phyloP scores from a whole-genome alignment of 2,329 filamentous ascomycete species.

The Anisogramma anomala region DNA sequence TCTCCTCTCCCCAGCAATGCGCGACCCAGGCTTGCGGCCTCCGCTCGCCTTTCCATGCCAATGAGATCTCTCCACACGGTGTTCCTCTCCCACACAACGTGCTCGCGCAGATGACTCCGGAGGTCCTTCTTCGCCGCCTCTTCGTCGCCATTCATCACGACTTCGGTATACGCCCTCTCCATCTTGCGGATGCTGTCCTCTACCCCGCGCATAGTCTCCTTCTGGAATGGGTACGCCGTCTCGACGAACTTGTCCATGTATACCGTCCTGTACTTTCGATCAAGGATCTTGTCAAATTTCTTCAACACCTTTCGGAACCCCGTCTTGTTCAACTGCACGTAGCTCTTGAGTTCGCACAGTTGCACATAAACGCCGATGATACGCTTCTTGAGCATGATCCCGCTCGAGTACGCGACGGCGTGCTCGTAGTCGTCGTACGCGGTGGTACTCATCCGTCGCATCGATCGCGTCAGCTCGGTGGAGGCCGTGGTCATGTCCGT shows the following conservation, averaged over 20 bases:
- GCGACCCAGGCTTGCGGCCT: constrained; percentile 83
- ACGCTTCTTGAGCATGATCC: constrained; percentile 85
- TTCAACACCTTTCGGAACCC: constrained; percentile 95
- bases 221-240: constrained; percentile 69
- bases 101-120: constrained; percentile 80
- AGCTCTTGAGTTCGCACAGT: constrained; percentile 90
- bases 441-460: constrained; percentile 50
- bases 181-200: constrained; percentile 62
- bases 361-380: constrained; percentile 80
- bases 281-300: constrained; percentile 95
- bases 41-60: constrained; percentile 87
- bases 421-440: constrained; percentile 73
- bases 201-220: constrained; percentile 57
- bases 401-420: constrained; percentile 51
- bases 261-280: constrained; percentile 63
- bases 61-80: constrained; percentile 99
- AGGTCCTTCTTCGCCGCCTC: constrained; percentile 71
- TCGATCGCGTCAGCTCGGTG: constrained; percentile 45
- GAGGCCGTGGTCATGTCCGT: constrained; percentile 51
- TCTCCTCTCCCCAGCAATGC: constrained; percentile 68
- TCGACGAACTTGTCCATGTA: constrained; percentile 70
- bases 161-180: constrained; percentile 66
- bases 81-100: constrained; percentile 97
- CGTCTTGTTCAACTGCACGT: constrained; percentile 89
- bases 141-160: constrained; percentile 74